These are phyloP conservation scores for Arthrobotrys conoides DNA, from an alignment of 2,329 filamentous ascomycete species.

Conservation along the genomic window DNA sequence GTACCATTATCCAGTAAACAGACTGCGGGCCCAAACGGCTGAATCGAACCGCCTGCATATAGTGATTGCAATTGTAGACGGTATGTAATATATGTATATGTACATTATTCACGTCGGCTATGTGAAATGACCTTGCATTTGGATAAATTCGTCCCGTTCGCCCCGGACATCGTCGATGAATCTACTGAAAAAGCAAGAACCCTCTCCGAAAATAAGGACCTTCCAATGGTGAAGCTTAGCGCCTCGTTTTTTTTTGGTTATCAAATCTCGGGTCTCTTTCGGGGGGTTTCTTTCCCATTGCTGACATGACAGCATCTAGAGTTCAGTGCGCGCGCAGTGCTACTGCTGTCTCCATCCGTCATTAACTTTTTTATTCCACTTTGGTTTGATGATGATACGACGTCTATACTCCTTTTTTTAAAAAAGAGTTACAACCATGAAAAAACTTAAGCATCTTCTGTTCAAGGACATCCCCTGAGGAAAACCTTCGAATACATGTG, in stretches of 20 bases:
- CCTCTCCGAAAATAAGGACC: neutral
- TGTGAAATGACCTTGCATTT: constrained; percentile 57
- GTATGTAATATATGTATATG: constrained; percentile 11
- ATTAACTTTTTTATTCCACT: constrained; percentile 7
- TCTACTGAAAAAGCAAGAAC: constrained; percentile 21
- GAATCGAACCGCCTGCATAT: constrained; percentile 39
- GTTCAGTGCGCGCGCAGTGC: neutral
- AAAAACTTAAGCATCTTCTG: constrained; percentile 29
- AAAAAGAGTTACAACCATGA: constrained; percentile 23
- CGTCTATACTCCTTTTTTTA: constrained; percentile 11
- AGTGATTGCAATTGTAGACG: constrained; percentile 36
- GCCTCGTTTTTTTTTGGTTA: constrained; percentile 5
- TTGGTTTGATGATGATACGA: neutral
- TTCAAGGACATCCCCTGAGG: constrained; percentile 25
- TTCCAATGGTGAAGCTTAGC: constrained; percentile 26
- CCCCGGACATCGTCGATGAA: constrained; percentile 28
- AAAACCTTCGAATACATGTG: constrained; percentile 20
- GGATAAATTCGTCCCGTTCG: constrained; percentile 55
- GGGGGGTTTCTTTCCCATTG: neutral
- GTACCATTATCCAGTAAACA: constrained; percentile 17
- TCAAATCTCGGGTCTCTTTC: constrained; percentile 19
- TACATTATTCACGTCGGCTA: constrained; percentile 35
- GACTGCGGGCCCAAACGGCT: constrained; percentile 36
- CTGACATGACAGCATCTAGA: constrained; percentile 6
- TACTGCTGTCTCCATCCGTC: constrained; percentile 16